Evolutionary conservation across 2,329 filamentous ascomycete genomes (phyloP).

Genomic region (Penicillium brevicompactum): DNA sequence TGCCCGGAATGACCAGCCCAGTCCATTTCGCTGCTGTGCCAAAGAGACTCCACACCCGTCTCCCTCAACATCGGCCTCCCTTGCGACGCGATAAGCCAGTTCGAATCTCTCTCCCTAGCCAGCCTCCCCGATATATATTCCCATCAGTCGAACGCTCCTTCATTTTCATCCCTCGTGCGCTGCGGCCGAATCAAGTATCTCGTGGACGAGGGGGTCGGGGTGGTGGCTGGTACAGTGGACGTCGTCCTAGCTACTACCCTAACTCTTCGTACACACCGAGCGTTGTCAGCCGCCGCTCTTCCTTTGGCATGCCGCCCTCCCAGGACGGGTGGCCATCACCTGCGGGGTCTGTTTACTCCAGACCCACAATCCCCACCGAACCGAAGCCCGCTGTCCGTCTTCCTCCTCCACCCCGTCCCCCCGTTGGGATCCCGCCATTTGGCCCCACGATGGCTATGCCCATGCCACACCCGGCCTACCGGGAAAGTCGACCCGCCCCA

Average conservation of each 20-base stretch:
- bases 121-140: constrained; percentile 83
- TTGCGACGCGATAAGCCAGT: constrained; percentile 95
- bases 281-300: constrained; percentile 84
- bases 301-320: constrained; percentile 66
- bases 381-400: constrained; percentile 78
- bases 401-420: constrained; percentile 61
- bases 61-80: constrained; percentile 92
- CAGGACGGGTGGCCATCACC: constrained; percentile 80
- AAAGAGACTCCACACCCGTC: constrained; percentile 87
- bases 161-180: constrained; percentile 92
- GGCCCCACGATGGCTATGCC: constrained; percentile 26
- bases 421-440: constrained; percentile 26
- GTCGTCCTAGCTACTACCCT: constrained; percentile 69
- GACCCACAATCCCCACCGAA: constrained; percentile 63
- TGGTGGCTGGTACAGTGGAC: constrained; percentile 68
- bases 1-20: constrained; percentile 74
- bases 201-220: constrained; percentile 72
- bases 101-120: constrained; percentile 82
- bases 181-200: constrained; percentile 85
- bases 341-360: constrained; percentile 74
- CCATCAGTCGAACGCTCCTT: constrained; percentile 89
- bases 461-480: constrained; percentile 58
- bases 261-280: constrained; percentile 85
- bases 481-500: constrained; percentile 61
- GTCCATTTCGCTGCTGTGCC: constrained; percentile 73